Conservation (phyloP, 257 asterid genomes). For the Solanum rostratum region DNA sequence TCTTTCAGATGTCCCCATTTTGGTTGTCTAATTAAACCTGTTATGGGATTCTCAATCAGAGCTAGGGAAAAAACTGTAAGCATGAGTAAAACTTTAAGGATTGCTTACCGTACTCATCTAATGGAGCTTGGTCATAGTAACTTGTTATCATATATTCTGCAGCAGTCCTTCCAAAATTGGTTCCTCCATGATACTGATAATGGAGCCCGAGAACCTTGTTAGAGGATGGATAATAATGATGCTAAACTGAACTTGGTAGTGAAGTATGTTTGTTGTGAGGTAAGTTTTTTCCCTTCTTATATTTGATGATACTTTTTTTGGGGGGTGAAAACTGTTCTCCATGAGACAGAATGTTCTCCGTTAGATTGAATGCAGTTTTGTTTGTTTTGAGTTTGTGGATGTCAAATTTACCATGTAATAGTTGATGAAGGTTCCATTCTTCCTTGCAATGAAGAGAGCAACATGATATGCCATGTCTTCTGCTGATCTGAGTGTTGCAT, state of each 20-base stretch:
- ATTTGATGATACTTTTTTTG: neutral
- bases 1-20: constrained; percentile 79
- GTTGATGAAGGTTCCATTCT: constrained; percentile 77
- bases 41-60: neutral
- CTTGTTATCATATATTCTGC: constrained; percentile 40
- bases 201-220: neutral
- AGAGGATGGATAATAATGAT: neutral
- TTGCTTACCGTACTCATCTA: constrained; percentile 74
- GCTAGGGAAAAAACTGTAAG: neutral
- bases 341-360: neutral
- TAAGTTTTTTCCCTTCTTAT: neutral
- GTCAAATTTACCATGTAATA: constrained; percentile 64
- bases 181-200: constrained; percentile 74
- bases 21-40: constrained; percentile 78
- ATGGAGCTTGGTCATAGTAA: constrained; percentile 74
- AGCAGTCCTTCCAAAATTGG: constrained; percentile 69
- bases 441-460: constrained; percentile 64
- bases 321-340: neutral
- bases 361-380: neutral
- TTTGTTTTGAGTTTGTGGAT: neutral
- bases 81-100: neutral
- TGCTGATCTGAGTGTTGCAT: constrained; percentile 36
- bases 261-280: neutral
- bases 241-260: neutral
- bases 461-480: constrained; percentile 63